phyloP scores from a whole-genome alignment of 2,329 filamentous ascomycete species.

The Ophiostoma perfectum region DNA sequence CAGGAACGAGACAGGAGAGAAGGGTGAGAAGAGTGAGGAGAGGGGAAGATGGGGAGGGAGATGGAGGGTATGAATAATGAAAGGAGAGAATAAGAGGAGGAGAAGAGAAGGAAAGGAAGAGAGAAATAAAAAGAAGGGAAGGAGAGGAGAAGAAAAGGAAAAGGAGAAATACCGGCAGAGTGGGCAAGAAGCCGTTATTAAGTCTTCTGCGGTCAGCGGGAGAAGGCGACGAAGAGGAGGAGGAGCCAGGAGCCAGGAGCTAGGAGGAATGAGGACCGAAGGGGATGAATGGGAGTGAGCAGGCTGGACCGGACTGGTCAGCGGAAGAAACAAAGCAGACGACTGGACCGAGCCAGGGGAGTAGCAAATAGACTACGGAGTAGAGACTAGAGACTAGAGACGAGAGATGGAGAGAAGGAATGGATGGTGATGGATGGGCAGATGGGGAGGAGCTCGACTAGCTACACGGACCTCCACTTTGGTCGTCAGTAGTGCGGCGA shows the following conservation, averaged over 20 bases:
- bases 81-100: conserved; percentile 3
- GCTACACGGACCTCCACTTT: conserved; percentile 19
- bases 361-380: too few relatives aligned
- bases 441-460: conserved; percentile 16
- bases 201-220: conserved; percentile 12
- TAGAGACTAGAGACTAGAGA: too few relatives aligned
- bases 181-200: conserved; percentile 23
- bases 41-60: neutral
- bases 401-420: neutral
- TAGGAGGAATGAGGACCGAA: neutral
- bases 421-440: conserved; percentile 11
- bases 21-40: conserved; percentile 4
- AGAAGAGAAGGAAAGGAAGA: conserved; percentile 8
- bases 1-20: neutral
- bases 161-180: conserved; percentile 13
- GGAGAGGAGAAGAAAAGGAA: conserved; percentile 3
- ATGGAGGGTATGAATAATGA: neutral
- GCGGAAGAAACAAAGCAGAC: conserved; percentile 19
- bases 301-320: conserved; percentile 19
- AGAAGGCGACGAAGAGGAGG: conserved; percentile 13
- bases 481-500: conserved; percentile 9
- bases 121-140: conserved; percentile 10
- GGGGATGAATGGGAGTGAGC: conserved; percentile 4
- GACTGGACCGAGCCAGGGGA: conserved; percentile 19
- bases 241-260: neutral